Evolutionary conservation across 208 protist species (phyloP).

Genomic region (Acanthamoeba quina): DNA sequence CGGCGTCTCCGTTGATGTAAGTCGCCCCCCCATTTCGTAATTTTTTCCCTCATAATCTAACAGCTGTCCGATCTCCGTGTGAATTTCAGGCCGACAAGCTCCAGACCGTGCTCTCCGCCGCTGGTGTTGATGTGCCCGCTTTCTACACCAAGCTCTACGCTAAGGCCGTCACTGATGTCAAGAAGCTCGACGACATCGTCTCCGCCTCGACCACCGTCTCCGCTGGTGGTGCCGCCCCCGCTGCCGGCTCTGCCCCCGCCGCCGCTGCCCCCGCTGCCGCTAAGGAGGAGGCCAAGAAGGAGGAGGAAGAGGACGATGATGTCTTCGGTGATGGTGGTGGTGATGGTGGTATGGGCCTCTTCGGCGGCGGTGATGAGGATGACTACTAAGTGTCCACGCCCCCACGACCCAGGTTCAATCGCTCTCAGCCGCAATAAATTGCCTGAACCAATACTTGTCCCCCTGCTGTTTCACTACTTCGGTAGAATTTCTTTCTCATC

Average conservation of each 20-base stretch:
- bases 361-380: constrained; percentile 38
- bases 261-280: constrained; percentile 15
- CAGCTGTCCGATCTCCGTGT: background rate
- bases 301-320: constrained; percentile 24
- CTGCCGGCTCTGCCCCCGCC: background rate
- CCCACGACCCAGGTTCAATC: background rate
- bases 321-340: constrained; percentile 43
- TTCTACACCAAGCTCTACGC: constrained; percentile 64
- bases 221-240: constrained; percentile 12
- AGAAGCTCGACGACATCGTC: constrained; percentile 57
- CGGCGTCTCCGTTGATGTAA: constrained; percentile 50
- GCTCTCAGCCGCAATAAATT: background rate
- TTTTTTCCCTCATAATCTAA: background rate
- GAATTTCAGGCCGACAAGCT: constrained; percentile 30
- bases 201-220: constrained; percentile 31
- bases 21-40: too few species aligned
- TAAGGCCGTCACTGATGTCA: constrained; percentile 14
- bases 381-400: background rate
- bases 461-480: background rate
- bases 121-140: constrained; percentile 48
- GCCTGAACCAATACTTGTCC: background rate
- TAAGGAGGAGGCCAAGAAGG: constrained; percentile 29
- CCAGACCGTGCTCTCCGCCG: constrained; percentile 57
- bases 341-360: constrained; percentile 54
- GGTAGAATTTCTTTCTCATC: background rate